Base-by-base conservation (phyloP, 2,329 filamentous ascomycete genomes). In the Lecanosticta acicola region DNA sequence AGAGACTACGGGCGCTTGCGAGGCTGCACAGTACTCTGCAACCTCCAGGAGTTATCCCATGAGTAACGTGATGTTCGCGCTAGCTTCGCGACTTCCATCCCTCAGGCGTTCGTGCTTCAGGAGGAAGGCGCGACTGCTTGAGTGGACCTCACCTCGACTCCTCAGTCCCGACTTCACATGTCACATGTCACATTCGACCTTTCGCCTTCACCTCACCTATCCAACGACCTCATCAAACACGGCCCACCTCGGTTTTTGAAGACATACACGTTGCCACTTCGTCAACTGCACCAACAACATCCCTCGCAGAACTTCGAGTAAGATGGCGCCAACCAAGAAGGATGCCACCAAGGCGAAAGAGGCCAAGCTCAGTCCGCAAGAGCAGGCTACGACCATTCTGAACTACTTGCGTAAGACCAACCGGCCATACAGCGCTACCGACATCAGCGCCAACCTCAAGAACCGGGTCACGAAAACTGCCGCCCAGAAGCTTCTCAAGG, bases 401-500 rank as follows among this genome's bases (percentile, higher is more conserved):
- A 49, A 57, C 42, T 64, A 65, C 47, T 53, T 65, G 1, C 56
- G 58, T 50, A 58, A 57, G 34, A 56, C 57, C 32, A 65, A 64
- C 35, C 58, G 62, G 8, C 62, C 62, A 4, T 65, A 64, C 55
- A 62, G 59, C 33, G 62, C 63, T 24, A 62, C 56, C 5, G 63
- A 66, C 49, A 62, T 66, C 54, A 62, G 58, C 49, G 48, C 61
- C 19, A 66, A 66, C 40, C 58, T 65, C 42, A 59, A 63, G 45
- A 64, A 64, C 46, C 58, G 55, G 39, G 60, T 66, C 35, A 61
- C 61, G 41, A 64, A 65, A 34, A 77, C 78, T 10, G 71, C 77
- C 35, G 73, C 80, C 18, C 73, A 73, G 20, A 85, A 83, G 63
- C 59, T 78, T 24, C 66, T 85, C 26, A 81, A 80, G 56, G 80